Conservation (phyloP, 2,329 filamentous ascomycete genomes). For the Scorias spongiosa region DNA sequence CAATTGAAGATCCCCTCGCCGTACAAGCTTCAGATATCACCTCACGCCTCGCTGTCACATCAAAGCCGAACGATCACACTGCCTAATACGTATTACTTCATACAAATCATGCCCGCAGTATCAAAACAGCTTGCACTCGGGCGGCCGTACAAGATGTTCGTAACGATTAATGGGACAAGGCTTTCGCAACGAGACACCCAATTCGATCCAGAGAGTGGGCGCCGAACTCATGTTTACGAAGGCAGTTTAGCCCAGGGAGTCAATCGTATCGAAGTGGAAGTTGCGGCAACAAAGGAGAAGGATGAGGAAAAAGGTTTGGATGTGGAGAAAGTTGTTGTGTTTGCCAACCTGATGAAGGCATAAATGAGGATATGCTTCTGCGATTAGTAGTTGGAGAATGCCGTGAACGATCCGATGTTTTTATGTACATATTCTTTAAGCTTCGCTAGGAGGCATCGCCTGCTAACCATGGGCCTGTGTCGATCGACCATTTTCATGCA, state of each 20-base stretch:
- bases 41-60: constrained; percentile 49
- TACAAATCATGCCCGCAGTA: constrained; percentile 56
- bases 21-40: constrained; percentile 48
- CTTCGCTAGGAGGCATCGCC: too few relatives aligned
- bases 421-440: too few relatives aligned
- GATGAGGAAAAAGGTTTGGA: constrained; percentile 34
- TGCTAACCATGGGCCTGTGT: too few relatives aligned
- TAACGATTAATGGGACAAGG: constrained; percentile 49
- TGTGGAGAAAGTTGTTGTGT: constrained; percentile 63
- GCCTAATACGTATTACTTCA: constrained; percentile 49
- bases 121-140: constrained; percentile 41
- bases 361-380: constrained; percentile 11
- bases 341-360: constrained; percentile 50
- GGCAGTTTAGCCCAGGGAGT: constrained; percentile 54
- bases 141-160: constrained; percentile 63
- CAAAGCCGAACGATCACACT: constrained; percentile 61
- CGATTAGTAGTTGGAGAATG: not conserved
- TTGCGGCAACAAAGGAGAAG: constrained; percentile 46
- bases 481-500: too few relatives aligned
- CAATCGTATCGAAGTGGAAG: constrained; percentile 64
- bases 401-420: not conserved
- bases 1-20: constrained; percentile 43
- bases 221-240: constrained; percentile 57
- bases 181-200: constrained; percentile 39
- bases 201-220: constrained; percentile 17